Evolutionary conservation across 495 filamentous ascomycete genomes (phyloP).

Genomic region (Cryomyces antarcticus): DNA sequence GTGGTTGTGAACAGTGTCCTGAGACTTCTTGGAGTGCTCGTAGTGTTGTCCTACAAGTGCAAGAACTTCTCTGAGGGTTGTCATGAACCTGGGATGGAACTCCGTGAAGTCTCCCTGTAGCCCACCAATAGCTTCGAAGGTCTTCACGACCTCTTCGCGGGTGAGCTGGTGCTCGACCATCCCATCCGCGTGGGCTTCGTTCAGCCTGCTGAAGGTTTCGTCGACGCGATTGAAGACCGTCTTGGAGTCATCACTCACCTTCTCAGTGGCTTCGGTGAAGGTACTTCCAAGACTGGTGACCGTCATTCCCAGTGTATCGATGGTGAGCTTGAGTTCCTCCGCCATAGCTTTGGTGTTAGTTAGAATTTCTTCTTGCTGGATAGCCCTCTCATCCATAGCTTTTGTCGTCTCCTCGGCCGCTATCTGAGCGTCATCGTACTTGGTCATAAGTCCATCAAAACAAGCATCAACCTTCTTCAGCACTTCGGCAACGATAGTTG

Average conservation of each 20-base stretch:
- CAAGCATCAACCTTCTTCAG: constrained; percentile 55
- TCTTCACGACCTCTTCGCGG: constrained; percentile 51
- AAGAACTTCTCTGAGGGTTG: constrained; percentile 67
- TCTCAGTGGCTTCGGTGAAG: constrained; percentile 63
- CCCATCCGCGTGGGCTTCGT: constrained; percentile 49
- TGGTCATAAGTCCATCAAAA: constrained; percentile 53
- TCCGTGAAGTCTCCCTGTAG: constrained; percentile 58
- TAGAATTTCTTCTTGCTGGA: constrained; percentile 45
- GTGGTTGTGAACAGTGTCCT: constrained; percentile 14
- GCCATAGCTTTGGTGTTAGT: constrained; percentile 53
- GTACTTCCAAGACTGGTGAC: constrained; percentile 17
- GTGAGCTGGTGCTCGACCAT: constrained; percentile 62
- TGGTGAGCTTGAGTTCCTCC: constrained; percentile 65
- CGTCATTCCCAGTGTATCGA: constrained; percentile 65
- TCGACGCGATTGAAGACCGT: constrained; percentile 63
- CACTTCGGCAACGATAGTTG: constrained; percentile 34
- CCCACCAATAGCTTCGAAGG: constrained; percentile 47
- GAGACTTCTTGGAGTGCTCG: constrained; percentile 37
- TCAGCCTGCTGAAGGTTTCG: constrained; percentile 51
- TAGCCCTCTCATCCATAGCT: constrained; percentile 42
- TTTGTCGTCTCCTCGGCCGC: constrained; percentile 48
- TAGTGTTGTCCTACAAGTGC: constrained; percentile 61
- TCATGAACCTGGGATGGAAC: constrained; percentile 66
- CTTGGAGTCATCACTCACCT: constrained; percentile 65
- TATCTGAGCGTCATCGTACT: constrained; percentile 63